Evolutionary conservation across 305 asterid genomes (phyloP), one percentile per base, ranked within the genome.

Genomic region (Petunia hybrid): DNA sequence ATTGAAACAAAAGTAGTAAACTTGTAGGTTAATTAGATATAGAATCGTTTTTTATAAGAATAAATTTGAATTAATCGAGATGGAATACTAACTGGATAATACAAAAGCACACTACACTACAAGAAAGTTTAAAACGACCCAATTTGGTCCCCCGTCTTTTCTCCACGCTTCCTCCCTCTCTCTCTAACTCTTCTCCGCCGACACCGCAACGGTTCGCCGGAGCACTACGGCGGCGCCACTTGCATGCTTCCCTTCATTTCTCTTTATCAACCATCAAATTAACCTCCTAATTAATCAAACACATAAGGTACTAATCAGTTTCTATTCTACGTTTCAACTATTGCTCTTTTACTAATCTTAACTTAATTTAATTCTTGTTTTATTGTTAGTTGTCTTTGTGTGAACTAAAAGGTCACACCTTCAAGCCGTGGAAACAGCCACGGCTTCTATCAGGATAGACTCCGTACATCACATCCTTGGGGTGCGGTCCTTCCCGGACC

Each of bases 181-280:
- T 14, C 69, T 70, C 71, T 45, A 45, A 8, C 61, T 46, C 79
- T 53, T 42, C 74, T 62, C 74, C 87, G 85, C 88, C 85, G 67
- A 85, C 83, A 69, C 40, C 81, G 78, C 79, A 89, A 87, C 92
- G 89, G 87, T 83, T 83, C 89, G 82, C 89, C 92, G 91, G 74
- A 88, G 89, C 63, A 59, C 74, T 42, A 48, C 82, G 83, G 88
- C 83, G 89, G 88, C 87, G 73, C 80, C 35, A n/a, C 46, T 57
- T 42, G 22, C n/a, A 35, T 51, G 35, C 36, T 35, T 73, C 51
- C 12, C 64, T 36, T 66, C 73, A 14, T 2, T 2, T 4, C 12
- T 13, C 1, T 1, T 13, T 51, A 74, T 0, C 53, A 51, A 74
- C 48, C 7, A 14, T 3, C 13, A 74, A 53, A 6, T 73, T 22